phyloP scores from a whole-genome alignment of 2,329 filamentous ascomycete genomes.

The Huntiella omanensis region DNA sequence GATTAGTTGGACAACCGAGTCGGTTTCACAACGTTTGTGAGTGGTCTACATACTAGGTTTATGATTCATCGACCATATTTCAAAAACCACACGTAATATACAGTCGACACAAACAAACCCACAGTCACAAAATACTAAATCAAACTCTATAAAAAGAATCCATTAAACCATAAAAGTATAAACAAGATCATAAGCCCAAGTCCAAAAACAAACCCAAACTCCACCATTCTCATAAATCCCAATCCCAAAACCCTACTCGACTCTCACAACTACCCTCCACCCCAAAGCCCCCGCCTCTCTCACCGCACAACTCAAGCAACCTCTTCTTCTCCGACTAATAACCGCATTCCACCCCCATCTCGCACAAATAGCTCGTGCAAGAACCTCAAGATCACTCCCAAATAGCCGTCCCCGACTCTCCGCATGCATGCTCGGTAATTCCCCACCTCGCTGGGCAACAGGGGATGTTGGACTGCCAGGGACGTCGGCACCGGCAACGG shows the following conservation, averaged over 20 bases:
- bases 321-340: conserved; percentile 45
- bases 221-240: neutral
- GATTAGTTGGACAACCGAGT: too few species aligned
- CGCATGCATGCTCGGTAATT: conserved; percentile 32
- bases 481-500: conserved; percentile 24
- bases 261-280: conserved; percentile 46
- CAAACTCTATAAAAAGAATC: neutral
- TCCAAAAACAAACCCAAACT: neutral
- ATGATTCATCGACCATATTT: too few species aligned
- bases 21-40: too few species aligned
- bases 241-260: conserved; percentile 20
- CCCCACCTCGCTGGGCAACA: conserved; percentile 11
- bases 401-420: conserved; percentile 38
- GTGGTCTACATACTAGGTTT: too few species aligned
- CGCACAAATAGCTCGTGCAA: conserved; percentile 55
- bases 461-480: conserved; percentile 12
- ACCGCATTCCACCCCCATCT: conserved; percentile 58
- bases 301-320: conserved; percentile 56
- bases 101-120: too few species aligned
- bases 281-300: conserved; percentile 54
- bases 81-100: too few species aligned
- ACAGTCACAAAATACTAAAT: neutral
- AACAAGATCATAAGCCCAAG: neutral
- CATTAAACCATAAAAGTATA: neutral
- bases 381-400: conserved; percentile 47